Conservation (phyloP, 768 basidiomycete genomes). For the Lyophyllum decastes region DNA sequence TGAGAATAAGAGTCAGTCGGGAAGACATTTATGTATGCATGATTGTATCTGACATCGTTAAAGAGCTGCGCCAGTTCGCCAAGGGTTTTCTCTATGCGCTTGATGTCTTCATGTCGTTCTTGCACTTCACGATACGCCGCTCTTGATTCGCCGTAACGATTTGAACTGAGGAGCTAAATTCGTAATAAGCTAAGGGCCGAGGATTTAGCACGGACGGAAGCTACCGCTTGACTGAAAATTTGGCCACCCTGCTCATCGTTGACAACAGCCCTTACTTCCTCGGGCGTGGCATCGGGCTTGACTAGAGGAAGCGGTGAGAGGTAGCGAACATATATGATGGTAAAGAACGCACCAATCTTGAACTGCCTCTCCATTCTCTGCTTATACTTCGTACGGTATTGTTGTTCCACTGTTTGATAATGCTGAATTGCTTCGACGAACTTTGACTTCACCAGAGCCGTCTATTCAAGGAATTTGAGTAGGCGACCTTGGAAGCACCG, state of each 20-base stretch:
- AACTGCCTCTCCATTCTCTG: slow-evolving; percentile 85
- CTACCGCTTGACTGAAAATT: slow-evolving; percentile 87
- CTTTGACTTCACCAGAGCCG: slow-evolving; percentile 66
- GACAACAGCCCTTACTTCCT: slow-evolving; percentile 86
- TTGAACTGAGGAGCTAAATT: slow-evolving; percentile 79
- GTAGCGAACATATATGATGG: neutral
- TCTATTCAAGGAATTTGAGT: slow-evolving; percentile 34
- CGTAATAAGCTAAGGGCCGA: slow-evolving; percentile 8
- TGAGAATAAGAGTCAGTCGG: neutral
- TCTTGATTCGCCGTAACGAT: slow-evolving; percentile 86
- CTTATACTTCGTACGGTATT: slow-evolving; percentile 77
- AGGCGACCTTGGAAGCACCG: neutral
- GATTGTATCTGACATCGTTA: slow-evolving; percentile 72
- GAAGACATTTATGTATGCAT: neutral
- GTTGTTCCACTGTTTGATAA: slow-evolving; percentile 82
- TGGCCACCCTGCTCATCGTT: slow-evolving; percentile 81
- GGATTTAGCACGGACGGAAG: slow-evolving; percentile 5
- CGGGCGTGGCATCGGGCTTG: slow-evolving; percentile 90
- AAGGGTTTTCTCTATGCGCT: slow-evolving; percentile 91
- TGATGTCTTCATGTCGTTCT: slow-evolving; percentile 93
- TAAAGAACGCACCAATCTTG: slow-evolving; percentile 65
- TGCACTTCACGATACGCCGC: slow-evolving; percentile 97
- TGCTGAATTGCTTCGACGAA: slow-evolving; percentile 86
- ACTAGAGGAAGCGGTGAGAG: slow-evolving; percentile 43
- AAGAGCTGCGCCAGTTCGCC: slow-evolving; percentile 94